Evolutionary conservation across 2,329 filamentous ascomycete species (phyloP).

Genomic region (Chaetomium globosum): DNA sequence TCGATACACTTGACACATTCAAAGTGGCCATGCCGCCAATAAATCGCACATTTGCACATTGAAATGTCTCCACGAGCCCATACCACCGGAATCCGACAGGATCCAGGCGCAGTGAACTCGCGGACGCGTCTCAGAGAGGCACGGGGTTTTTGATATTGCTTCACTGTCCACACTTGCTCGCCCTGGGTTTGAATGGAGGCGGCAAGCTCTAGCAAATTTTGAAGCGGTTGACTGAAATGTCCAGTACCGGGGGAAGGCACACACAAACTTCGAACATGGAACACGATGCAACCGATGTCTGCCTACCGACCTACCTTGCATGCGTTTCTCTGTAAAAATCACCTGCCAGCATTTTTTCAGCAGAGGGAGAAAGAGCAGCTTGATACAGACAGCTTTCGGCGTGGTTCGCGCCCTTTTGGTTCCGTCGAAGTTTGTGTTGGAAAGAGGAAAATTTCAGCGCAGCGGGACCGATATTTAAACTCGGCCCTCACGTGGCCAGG

Average conservation of each 20-base stretch:
- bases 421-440: neutral
- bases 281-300: neutral
- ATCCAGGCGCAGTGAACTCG: conserved; percentile 32
- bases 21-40: neutral
- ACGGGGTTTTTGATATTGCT: conserved; percentile 57
- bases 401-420: neutral
- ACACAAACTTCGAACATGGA: neutral
- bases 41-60: neutral
- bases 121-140: conserved; percentile 37
- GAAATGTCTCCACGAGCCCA: conserved; percentile 40
- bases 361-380: neutral
- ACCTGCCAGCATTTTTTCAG: neutral
- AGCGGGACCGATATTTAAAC: neutral
- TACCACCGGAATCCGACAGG: conserved; percentile 31
- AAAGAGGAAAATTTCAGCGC: conserved; percentile 14
- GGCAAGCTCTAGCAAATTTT: conserved; percentile 69
- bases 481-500: conserved; percentile 31
- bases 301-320: neutral
- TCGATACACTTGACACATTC: neutral
- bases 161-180: conserved; percentile 71
- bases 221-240: conserved; percentile 49
- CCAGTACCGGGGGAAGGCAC: neutral
- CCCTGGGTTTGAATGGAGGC: conserved; percentile 55
- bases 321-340: neutral
- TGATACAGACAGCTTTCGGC: neutral